A percentile compares a stretch with the other conserved stretches of the same genome.
Conservation (phyloP, 192 early-diverging fungal genomes). For the Gaertneriomyces semiglobifer region DNA sequence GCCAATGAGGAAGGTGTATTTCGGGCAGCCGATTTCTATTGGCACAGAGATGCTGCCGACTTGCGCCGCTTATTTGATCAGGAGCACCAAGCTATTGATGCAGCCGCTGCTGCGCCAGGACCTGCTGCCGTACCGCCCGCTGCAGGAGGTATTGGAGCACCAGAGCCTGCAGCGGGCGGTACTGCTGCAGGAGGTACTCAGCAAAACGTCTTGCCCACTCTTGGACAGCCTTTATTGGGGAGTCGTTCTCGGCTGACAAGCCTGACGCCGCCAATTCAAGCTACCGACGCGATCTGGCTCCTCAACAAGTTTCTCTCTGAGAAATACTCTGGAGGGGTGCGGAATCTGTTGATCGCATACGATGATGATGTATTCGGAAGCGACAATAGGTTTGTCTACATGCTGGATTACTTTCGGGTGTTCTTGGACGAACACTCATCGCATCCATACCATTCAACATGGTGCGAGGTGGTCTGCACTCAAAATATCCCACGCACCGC, state of each 20-base stretch:
- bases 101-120: background rate
- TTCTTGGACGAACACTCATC: background rate
- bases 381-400: background rate
- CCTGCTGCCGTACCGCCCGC: background rate
- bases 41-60: too few species aligned
- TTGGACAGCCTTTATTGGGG: background rate
- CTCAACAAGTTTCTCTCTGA: too few species aligned
- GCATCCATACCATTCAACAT: slow-evolving; percentile 1
- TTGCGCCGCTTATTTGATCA: too few species aligned
- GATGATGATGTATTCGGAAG: background rate
- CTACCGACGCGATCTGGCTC: too few species aligned
- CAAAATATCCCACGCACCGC: too few species aligned
- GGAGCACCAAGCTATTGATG: background rate
- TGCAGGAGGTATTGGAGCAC: background rate
- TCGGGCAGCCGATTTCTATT: too few species aligned
- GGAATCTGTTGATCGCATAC: background rate
- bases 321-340: too few species aligned
- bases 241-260: too few species aligned
- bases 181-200: background rate
- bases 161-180: background rate
- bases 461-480: too few species aligned
- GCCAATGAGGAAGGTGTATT: too few species aligned
- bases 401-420: background rate
- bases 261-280: too few species aligned
- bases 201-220: background rate